Base-by-base conservation (phyloP, 2,329 filamentous ascomycete genomes). In the Stachybotrys chlorohalonatus region DNA sequence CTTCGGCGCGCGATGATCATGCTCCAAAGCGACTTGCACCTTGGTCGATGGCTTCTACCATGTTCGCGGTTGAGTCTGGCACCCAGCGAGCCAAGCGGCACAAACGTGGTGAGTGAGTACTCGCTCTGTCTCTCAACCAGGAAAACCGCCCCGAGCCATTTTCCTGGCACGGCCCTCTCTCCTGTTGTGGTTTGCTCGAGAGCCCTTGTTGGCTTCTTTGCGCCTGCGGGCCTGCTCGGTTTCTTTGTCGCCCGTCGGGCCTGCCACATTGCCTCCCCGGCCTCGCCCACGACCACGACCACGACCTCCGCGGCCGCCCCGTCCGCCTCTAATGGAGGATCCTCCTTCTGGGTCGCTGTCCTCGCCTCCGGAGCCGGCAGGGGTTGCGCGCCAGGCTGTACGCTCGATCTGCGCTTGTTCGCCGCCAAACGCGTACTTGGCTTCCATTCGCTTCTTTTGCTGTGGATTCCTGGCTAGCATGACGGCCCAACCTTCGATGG, bases 401-500 rank as follows among this genome's bases (percentile, higher is more conserved):
- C 84, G 72, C 5, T 78, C 75, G 17, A 95, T 61, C 54, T 84
- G 78, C 1, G 72, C 73, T 69, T 95, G 90, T 54, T 79, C 70
- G 1, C 87, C 88, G 11, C 76, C 75, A 59, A 88, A 89, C 16
- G 80, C 75, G 62, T 86, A 87, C 64, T 84, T 86, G 52, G 79
- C 79, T 69, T 96, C 89, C 48, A 97, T 72, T 54, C 81, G 78
- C 55, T 82, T 81, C 67, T 86, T 75, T 56, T 86, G 80, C 62
- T 82, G 81, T 1, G 88, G 80, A 62, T 93, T 87, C 36, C 92
- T 81, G 11, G 76, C 74, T 7, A 96, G 72, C 89, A 97, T 95
- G 51, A 96, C 74, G 0, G 82, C 90, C 92, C 93, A 99, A 6
- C 94, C 94, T 70, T 97, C 94, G 39, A 99, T 87, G 3, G 87